Base-by-base conservation (phyloP, 768 basidiomycete species). In the Coprinopsis marcescibilis region DNA sequence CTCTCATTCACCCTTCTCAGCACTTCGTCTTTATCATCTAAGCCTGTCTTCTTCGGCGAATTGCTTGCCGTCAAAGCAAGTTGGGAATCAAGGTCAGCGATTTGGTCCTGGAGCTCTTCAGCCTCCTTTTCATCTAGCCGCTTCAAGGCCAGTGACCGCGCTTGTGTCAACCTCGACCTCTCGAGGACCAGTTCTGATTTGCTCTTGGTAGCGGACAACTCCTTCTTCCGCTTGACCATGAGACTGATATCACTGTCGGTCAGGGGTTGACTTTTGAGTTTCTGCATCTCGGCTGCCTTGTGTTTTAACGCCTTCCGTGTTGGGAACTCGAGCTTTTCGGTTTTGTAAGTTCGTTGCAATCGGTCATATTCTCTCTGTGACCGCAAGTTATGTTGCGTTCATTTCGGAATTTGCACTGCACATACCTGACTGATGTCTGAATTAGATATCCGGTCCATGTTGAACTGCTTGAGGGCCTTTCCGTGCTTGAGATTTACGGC, bases 371-470 rank as follows among this genome's bases (percentile, higher is more conserved):
- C 91, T 61, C 76, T 75, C 88, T 91, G 59, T 38, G 54, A 11
- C 33, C 37, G 21, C 7, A 35, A 12, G 47, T 48, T 27, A 39
- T n/a, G 47, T 23, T 34, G n/a, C 14, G 25, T 14, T 52, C 30
- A 30, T 40, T 5, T 29, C 43, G 50, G 27, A 3, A 33, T 4
- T 10, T 26, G 41, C 19, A 42, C 21, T 45, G 32, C 4, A 72
- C 81, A 42, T 39, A 93, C 94, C 51, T 70, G 63, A 10, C 66
- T 68, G 48, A 91, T 83, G 2, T 65, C 47, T 1, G 76, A 65
- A 59, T 97, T 95, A 5, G 91, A 95, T 6, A 95, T 80, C 54
- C 83, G 85, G 59, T 92, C 89, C 84, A 99, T 92, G 3, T 64
- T 61, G 56, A 85, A 92, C 0, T 64, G 50, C 48, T 71, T 74